A percentile compares a stretch with the other conserved stretches of the same genome.
Evolutionary conservation across 1,284 basidiomycete species (phyloP).

Genomic region (Cryptococcus sp.): DNA sequence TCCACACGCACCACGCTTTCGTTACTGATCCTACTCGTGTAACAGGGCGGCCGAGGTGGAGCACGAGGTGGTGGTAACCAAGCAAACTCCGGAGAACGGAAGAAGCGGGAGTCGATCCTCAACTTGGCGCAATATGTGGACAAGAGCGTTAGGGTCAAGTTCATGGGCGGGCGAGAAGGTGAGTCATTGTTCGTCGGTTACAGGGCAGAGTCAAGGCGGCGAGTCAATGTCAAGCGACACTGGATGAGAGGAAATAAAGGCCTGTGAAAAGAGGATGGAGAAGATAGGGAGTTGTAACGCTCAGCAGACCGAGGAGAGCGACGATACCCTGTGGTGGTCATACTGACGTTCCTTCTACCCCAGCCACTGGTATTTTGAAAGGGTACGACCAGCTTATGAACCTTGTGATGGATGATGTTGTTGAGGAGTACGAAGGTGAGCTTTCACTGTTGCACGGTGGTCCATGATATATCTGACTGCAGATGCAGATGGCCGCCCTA

Average conservation of each 20-base stretch:
- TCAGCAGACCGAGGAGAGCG: too few species aligned
- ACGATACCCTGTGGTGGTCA: neutral
- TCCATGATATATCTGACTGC: slow-evolving; percentile 55
- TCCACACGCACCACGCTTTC: too few species aligned
- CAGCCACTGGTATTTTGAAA: slow-evolving; percentile 89
- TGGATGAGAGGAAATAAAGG: too few species aligned
- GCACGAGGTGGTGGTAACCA: slow-evolving; percentile 34
- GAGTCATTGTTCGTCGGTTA: slow-evolving; percentile 32
- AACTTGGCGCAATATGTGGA: slow-evolving; percentile 93
- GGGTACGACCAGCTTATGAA: slow-evolving; percentile 97
- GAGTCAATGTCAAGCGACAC: too few species aligned
- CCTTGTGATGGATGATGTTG: slow-evolving; percentile 60
- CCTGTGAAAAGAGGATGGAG: too few species aligned
- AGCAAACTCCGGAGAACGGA: slow-evolving; percentile 61
- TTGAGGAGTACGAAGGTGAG: slow-evolving; percentile 51
- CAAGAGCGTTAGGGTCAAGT: slow-evolving; percentile 89
- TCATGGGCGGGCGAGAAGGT: slow-evolving; percentile 95
- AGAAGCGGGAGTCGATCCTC: slow-evolving; percentile 91
- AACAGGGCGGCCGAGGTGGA: slow-evolving; percentile 38
- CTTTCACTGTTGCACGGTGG: slow-evolving; percentile 28
- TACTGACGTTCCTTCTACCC: neutral
- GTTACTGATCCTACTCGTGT: neutral
- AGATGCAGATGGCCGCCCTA: slow-evolving; percentile 51
- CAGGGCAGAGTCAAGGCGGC: too few species aligned
- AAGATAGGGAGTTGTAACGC: too few species aligned